phyloP scores from a whole-genome alignment of 371 early-diverging fungal genomes.

The Syncephalastrum racemosum region DNA sequence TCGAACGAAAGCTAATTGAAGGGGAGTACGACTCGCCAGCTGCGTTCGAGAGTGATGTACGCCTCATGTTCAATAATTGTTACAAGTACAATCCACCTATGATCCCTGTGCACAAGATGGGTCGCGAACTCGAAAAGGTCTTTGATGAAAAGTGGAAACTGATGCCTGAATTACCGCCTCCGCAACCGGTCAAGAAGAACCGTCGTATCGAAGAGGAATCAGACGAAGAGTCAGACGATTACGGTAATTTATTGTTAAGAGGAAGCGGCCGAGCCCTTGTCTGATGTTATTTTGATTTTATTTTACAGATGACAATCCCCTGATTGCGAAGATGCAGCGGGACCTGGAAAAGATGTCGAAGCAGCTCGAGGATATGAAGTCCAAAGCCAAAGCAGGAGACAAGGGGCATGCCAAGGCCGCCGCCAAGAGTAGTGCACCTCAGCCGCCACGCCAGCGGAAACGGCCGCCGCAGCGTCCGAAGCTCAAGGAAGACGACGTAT shows the following conservation, averaged over 20 bases:
- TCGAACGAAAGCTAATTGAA: constrained; percentile 78
- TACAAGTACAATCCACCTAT: constrained; percentile 88
- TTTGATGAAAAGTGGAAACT: constrained; percentile 81
- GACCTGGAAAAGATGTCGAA: constrained; percentile 23
- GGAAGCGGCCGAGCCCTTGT: too few species aligned
- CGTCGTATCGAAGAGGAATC: constrained; percentile 15
- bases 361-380: constrained; percentile 44
- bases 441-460: too few species aligned
- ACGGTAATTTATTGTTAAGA: neutral
- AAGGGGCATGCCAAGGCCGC: constrained; percentile 32
- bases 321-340: constrained; percentile 28
- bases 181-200: constrained; percentile 8
- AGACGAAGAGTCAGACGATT: constrained; percentile 15
- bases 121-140: constrained; percentile 71
- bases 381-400: constrained; percentile 41
- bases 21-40: constrained; percentile 68
- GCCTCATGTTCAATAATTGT: constrained; percentile 92
- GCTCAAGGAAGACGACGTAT: constrained; percentile 8
- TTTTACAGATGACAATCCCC: constrained; percentile 11
- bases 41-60: constrained; percentile 83
- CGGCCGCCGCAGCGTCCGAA: too few species aligned
- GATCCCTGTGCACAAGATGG: constrained; percentile 85
- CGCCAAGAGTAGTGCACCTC: neutral
- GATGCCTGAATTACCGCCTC: too few species aligned
- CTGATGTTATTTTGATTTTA: too few species aligned